phyloP scores from a whole-genome alignment of 192 early-diverging fungal species.

The Backusella sp. region DNA sequence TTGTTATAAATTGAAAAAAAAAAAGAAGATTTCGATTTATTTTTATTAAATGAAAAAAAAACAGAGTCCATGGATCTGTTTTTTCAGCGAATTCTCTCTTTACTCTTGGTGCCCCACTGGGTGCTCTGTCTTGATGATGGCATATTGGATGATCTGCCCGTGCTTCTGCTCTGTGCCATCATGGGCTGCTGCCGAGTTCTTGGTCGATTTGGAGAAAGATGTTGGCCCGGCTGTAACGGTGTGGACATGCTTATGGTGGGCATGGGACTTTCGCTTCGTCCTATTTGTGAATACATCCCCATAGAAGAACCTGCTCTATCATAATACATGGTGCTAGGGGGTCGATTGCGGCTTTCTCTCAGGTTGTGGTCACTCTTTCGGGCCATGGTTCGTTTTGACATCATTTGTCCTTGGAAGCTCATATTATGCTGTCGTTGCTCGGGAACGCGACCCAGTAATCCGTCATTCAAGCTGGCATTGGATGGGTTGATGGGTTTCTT shows the following conservation, averaged over 20 bases:
- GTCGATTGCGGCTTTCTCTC: background rate
- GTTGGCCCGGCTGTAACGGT: background rate
- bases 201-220: background rate
- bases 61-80: background rate
- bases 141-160: background rate
- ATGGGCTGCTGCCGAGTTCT: no score
- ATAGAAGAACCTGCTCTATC: background rate
- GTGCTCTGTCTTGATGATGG: background rate
- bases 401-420: slow-evolving; percentile 27
- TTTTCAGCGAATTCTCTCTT: background rate
- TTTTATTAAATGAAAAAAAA: no score
- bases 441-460: slow-evolving; percentile 22
- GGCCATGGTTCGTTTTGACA: background rate
- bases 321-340: background rate
- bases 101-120: background rate
- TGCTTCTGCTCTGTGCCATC: slow-evolving; percentile 1
- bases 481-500: slow-evolving; percentile 24
- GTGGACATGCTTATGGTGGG: background rate
- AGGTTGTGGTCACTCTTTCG: slow-evolving; percentile 5
- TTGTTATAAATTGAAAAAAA: background rate
- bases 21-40: background rate
- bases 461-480: slow-evolving; percentile 19
- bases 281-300: slow-evolving; percentile 7
- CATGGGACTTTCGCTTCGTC: slow-evolving; percentile 20
- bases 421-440: slow-evolving; percentile 27